A percentile compares a stretch with the other conserved stretches of the same genome.
Evolutionary conservation across 192 early-diverging fungal species (phyloP).

Genomic region (Geranomyces variabilis): DNA sequence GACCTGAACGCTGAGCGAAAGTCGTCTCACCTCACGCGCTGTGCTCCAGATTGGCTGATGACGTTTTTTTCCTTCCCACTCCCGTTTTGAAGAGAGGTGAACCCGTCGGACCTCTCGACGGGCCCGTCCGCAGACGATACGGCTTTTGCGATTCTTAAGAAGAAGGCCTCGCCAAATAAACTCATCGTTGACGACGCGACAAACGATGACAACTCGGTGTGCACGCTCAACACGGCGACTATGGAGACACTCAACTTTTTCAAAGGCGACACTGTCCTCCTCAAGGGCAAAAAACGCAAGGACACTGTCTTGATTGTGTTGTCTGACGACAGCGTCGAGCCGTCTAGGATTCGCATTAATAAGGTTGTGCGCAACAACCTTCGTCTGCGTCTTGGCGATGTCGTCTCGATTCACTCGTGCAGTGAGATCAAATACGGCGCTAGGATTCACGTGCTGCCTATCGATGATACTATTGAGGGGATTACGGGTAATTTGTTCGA

Average conservation of each 20-base stretch:
- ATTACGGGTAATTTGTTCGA: constrained; percentile 98
- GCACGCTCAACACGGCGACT: constrained; percentile 83
- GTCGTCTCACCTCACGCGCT: no score
- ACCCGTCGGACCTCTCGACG: constrained; percentile 46
- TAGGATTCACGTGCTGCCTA: constrained; percentile 94
- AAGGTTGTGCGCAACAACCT: constrained; percentile 95
- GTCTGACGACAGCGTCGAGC: constrained; percentile 88
- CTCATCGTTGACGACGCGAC: constrained; percentile 96
- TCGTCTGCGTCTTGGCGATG: constrained; percentile 92
- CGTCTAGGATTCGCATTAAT: constrained; percentile 92
- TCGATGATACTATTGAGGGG: constrained; percentile 98
- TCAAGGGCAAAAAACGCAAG: constrained; percentile 98
- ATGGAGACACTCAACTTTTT: constrained; percentile 93
- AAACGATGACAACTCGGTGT: constrained; percentile 97
- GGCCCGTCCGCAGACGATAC: constrained; percentile 71
- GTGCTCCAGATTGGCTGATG: no score
- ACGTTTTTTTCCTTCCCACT: no score
- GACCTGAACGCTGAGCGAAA: no score
- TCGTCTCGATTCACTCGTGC: constrained; percentile 93
- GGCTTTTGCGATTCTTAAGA: constrained; percentile 94
- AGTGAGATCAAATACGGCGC: constrained; percentile 97
- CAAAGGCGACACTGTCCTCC: constrained; percentile 88
- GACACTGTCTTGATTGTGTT: constrained; percentile 96
- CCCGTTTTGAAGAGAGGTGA: constrained; percentile 37
- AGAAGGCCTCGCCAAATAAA: constrained; percentile 96